phyloP scores from a whole-genome alignment of 495 filamentous ascomycete genomes.

The Aspergillus cavernicola region DNA sequence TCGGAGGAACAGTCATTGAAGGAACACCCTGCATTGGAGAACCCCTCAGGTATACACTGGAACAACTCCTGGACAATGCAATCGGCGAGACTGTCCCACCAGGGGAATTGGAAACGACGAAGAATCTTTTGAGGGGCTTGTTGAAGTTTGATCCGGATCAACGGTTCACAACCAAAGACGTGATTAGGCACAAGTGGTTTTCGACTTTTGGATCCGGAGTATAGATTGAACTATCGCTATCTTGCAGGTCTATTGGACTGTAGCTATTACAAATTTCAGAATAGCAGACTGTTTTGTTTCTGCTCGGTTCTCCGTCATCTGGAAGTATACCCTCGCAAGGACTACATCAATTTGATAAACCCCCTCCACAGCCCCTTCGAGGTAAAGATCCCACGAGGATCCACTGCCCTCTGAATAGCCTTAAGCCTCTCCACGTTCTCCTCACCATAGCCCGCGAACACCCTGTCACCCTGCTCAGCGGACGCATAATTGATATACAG shows the following conservation, averaged over 20 bases:
- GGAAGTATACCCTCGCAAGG: too few species aligned
- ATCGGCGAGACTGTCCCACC: too few species aligned
- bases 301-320: too few species aligned
- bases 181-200: conserved; percentile 5
- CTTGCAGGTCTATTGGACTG: too few species aligned
- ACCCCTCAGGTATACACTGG: too few species aligned
- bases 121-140: neutral
- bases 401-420: conserved; percentile 7
- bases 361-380: conserved; percentile 17
- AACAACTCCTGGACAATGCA: neutral
- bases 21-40: too few species aligned
- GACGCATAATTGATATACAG: conserved; percentile 22
- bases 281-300: too few species aligned
- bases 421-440: neutral
- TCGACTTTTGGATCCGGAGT: too few species aligned
- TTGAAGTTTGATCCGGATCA: neutral
- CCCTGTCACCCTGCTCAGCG: neutral
- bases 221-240: too few species aligned
- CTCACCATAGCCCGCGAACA: conserved; percentile 14
- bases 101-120: neutral
- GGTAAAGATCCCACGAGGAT: conserved; percentile 9
- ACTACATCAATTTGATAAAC: conserved; percentile 12
- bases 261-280: too few species aligned
- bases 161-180: conserved; percentile 2
- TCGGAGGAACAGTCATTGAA: too few species aligned